Conservation (phyloP, 1,284 basidiomycete genomes). For the Sphagnurus paluster region DNA sequence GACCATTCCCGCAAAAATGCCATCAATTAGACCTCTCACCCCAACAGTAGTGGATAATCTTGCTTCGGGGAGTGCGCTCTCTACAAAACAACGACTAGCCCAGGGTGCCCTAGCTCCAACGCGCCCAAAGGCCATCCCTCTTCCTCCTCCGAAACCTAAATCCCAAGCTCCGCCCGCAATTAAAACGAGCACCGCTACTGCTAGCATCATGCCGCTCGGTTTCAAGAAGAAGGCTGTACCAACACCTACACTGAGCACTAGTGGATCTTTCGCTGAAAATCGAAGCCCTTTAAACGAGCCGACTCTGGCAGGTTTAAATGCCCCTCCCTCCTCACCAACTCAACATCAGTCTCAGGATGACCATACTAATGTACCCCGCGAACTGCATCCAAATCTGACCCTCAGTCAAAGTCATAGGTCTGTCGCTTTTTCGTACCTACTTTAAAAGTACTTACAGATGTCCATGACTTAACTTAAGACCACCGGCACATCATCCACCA, state of each 20-base stretch:
- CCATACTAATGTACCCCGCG: constrained; percentile 1
- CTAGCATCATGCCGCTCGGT: constrained; percentile 31
- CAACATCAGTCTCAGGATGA: constrained; percentile 7
- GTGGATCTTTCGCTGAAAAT: constrained; percentile 1
- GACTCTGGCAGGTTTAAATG: constrained; percentile 18
- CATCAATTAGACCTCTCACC: constrained; percentile 21
- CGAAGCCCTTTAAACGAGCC: constrained; percentile 5
- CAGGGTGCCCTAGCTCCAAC: constrained; percentile 36
- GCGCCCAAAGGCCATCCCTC: constrained; percentile 29
- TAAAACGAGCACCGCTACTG: constrained; percentile 14
- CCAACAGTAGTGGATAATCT: constrained; percentile 17
- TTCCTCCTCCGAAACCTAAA: constrained; percentile 15
- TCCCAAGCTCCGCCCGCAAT: constrained; percentile 15
- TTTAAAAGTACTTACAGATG: no score
- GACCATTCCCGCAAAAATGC: constrained; percentile 14
- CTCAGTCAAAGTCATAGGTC: no score
- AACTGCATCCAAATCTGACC: no score
- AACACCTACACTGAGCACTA: constrained; percentile 5
- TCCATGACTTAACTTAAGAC: no score
- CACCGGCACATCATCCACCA: neutral
- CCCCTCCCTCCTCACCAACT: constrained; percentile 12
- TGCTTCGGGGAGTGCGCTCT: constrained; percentile 36
- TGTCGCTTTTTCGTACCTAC: no score
- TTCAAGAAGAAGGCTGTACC: constrained; percentile 44
- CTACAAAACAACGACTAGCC: constrained; percentile 50